Evolutionary conservation across 2,329 filamentous ascomycete species (phyloP), one percentile per base, ranked within the genome.

Genomic region (Achaetomium macrosporum): DNA sequence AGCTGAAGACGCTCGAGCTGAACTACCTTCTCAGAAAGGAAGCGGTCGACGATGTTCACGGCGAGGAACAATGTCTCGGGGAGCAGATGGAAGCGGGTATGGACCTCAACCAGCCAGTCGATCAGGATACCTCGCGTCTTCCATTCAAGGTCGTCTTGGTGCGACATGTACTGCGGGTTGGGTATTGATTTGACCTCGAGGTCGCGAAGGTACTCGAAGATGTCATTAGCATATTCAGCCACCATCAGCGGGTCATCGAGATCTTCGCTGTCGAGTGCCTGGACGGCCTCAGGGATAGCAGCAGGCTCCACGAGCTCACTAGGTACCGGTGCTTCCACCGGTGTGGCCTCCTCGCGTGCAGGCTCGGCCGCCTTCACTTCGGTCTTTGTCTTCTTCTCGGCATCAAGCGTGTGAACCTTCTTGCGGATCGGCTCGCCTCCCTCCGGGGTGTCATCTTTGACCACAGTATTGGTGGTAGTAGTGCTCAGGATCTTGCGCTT

Each of bases 41-140:
- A 99, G 56, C 93, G 91, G 70, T 99, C 93, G 67, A 97, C 95
- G 69, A 97, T 90, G 79, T 97, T 99, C 78, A 96, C 89, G 42
- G 91, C 87, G 36, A 99, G 82, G 80, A 96, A 99, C 42, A 97
- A 80, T 2, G 93, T 97, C 75, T 99, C 93, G 19, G 93, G 93
- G 40, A 97, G 81, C 16, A 99, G 83, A 62, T 93, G 88, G 77
- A 97, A 99, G 53, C 92, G 88, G 19, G 90, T 96, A 76, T 99
- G 93, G 43, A 99, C 93, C 71, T 99, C 93, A 58, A 99, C 91
- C 60, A 99, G 80, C 93, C 93, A 99, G 74, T 99, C 93, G 61
- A 97, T 84, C 50, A 99, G 82, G 61, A 99, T 96, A 59, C 91
- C 92, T 63, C 93, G 89, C 75, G 95, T 96, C 80, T 96, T 96